phyloP scores from a whole-genome alignment of 495 filamentous ascomycete species.

The Geoglossum glabrum region DNA sequence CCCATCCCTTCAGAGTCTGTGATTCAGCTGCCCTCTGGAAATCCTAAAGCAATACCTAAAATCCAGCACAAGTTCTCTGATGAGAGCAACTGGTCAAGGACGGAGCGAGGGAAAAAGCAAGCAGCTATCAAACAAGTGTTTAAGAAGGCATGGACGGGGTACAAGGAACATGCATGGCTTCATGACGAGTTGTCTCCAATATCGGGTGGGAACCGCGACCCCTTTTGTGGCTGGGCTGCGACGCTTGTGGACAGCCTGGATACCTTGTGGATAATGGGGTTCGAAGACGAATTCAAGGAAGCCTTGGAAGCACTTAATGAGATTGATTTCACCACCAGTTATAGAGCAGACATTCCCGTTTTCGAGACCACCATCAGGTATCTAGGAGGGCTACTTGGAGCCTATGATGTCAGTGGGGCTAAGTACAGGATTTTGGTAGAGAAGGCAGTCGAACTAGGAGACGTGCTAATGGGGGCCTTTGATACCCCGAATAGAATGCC shows the following conservation, averaged over 20 bases:
- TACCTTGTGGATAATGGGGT: slow-evolving; percentile 88
- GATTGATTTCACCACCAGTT: slow-evolving; percentile 76
- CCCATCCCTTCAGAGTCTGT: slow-evolving; percentile 47
- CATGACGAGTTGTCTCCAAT: slow-evolving; percentile 23
- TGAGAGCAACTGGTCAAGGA: slow-evolving; percentile 39
- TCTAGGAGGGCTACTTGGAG: slow-evolving; percentile 62
- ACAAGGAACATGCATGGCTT: slow-evolving; percentile 19
- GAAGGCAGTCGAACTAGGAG: slow-evolving; percentile 75
- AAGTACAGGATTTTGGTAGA: slow-evolving; percentile 52
- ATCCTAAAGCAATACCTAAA: slow-evolving; percentile 44
- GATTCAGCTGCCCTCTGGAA: slow-evolving; percentile 55
- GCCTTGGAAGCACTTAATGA: slow-evolving; percentile 53
- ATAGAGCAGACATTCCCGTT: slow-evolving; percentile 25
- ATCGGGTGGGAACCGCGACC: slow-evolving; percentile 33
- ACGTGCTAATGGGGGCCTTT: slow-evolving; percentile 78
- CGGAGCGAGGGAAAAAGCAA: slow-evolving; percentile 41
- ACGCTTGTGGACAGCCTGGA: slow-evolving; percentile 87
- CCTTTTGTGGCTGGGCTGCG: slow-evolving; percentile 89
- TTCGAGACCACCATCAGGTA: slow-evolving; percentile 85
- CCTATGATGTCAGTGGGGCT: slow-evolving; percentile 61
- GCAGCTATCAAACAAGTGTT: slow-evolving; percentile 24
- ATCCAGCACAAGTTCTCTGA: slow-evolving; percentile 53
- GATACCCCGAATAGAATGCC: slow-evolving; percentile 97
- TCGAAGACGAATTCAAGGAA: slow-evolving; percentile 77
- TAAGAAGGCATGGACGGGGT: slow-evolving; percentile 21